Evolutionary conservation across 2,329 filamentous ascomycete species (phyloP).

Genomic region (Nigrospora sphaerica): DNA sequence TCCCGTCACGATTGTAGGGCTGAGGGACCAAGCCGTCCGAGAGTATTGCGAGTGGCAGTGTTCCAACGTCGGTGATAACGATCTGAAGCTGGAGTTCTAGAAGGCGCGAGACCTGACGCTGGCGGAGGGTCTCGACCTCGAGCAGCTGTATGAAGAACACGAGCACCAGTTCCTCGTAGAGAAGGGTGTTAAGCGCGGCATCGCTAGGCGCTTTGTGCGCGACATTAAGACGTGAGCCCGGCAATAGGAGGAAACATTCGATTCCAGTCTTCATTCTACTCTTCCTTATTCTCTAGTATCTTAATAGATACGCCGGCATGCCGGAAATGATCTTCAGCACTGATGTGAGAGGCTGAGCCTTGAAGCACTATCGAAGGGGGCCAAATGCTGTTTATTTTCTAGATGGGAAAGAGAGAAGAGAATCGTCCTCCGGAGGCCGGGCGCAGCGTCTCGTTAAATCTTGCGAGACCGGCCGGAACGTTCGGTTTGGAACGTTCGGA

Average conservation of each 20-base stretch:
- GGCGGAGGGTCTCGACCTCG: not conserved
- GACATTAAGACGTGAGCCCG: not conserved
- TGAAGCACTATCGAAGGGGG: too few species aligned
- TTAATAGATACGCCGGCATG: not conserved
- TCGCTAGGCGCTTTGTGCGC: not conserved
- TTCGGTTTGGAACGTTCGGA: too few species aligned
- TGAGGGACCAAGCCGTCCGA: not conserved
- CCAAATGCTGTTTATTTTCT: too few species aligned
- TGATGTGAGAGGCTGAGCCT: too few species aligned
- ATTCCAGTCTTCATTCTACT: not conserved
- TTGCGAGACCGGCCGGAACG: too few species aligned
- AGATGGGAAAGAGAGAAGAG: too few species aligned
- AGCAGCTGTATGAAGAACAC: not conserved
- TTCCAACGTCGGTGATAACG: slow-evolving; percentile 13
- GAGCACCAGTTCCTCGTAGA: not conserved
- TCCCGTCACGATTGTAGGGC: too few species aligned
- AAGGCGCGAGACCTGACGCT: not conserved
- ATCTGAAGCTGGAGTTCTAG: slow-evolving; percentile 2
- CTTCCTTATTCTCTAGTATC: not conserved
- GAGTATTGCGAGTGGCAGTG: not conserved
- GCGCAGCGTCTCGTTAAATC: too few species aligned
- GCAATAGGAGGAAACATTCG: not conserved
- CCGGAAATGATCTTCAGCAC: slow-evolving; percentile 1
- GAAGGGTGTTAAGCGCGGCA: not conserved
- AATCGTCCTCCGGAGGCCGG: too few species aligned